These are phyloP conservation scores for Calonectria pauciramosa DNA, from an alignment of 2,329 filamentous ascomycete species.

Conservation along the genomic window DNA sequence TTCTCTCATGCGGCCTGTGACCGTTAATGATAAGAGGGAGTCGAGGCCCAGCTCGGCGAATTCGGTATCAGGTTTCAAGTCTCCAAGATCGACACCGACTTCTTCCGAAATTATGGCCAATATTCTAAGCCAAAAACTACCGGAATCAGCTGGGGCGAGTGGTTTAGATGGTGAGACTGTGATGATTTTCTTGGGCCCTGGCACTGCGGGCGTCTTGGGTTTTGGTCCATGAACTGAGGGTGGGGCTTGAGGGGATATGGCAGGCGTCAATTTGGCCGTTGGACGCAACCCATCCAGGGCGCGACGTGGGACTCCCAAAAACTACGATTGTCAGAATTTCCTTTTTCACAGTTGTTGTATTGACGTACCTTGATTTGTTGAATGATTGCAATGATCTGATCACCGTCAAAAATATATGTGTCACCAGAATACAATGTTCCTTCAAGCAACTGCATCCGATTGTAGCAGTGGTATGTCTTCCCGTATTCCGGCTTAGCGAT, in stretches of 20 bases:
- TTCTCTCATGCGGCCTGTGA: constrained; percentile 68
- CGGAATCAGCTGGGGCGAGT: constrained; percentile 9
- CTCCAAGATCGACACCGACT: constrained; percentile 78
- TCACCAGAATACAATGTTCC: constrained; percentile 59
- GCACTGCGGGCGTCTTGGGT: neutral
- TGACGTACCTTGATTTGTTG: constrained; percentile 65
- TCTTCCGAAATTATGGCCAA: constrained; percentile 68
- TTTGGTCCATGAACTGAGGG: neutral
- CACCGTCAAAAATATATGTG: constrained; percentile 69
- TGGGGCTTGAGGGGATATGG: neutral
- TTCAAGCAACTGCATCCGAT: constrained; percentile 69
- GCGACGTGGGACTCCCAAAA: constrained; percentile 30
- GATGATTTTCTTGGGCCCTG: constrained; percentile 45
- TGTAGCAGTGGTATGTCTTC: constrained; percentile 68
- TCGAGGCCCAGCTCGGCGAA: constrained; percentile 71
- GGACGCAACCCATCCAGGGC: constrained; percentile 32
- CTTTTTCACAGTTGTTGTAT: no score
- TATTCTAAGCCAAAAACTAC: constrained; percentile 27
- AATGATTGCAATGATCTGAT: constrained; percentile 61
- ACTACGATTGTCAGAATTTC: constrained; percentile 3
- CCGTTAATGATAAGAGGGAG: constrained; percentile 69
- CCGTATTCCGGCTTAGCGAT: constrained; percentile 39
- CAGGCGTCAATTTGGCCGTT: neutral
- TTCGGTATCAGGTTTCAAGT: constrained; percentile 68
- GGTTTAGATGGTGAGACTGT: neutral